Evolutionary conservation across 2,329 filamentous ascomycete genomes (phyloP).

Genomic region (Rhynchosporium secalis): DNA sequence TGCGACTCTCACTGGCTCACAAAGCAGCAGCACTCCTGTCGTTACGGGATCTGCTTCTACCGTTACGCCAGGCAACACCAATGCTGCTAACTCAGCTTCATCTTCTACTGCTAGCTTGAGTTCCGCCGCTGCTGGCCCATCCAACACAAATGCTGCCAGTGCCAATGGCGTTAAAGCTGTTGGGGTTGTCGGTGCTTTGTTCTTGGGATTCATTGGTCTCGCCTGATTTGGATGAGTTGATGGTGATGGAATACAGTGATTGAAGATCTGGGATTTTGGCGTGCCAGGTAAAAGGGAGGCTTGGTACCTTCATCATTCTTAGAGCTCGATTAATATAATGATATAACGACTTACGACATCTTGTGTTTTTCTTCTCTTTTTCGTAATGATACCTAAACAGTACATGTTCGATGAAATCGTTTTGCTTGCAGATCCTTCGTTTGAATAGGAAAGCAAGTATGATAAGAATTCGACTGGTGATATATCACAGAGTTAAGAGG

Average conservation of each 20-base stretch:
- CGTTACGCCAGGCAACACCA: not conserved
- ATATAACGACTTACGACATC: slow-evolving; percentile 5
- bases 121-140: not conserved
- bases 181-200: slow-evolving; percentile 1
- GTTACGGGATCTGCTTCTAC: slow-evolving; percentile 2
- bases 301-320: not conserved
- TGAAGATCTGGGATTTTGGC: too few relatives aligned
- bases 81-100: not conserved
- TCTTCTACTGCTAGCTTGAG: slow-evolving; percentile 2
- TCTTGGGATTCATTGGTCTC: slow-evolving; percentile 4
- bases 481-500: too few relatives aligned
- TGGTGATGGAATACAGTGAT: not conserved
- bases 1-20: not conserved
- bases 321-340: not conserved
- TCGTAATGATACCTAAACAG: not conserved
- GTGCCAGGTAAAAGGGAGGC: not conserved
- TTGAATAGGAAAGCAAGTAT: too few relatives aligned
- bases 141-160: not conserved
- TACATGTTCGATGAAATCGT: too few relatives aligned
- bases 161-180: slow-evolving; percentile 1
- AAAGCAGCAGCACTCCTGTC: slow-evolving; percentile 2
- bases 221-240: not conserved
- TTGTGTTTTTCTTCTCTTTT: not conserved
- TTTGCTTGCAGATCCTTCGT: too few relatives aligned
- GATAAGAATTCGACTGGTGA: too few relatives aligned